These are phyloP conservation scores for Eucalyptus regnans DNA, from an alignment of 345 rosid genomes.

Conservation along the genomic window DNA sequence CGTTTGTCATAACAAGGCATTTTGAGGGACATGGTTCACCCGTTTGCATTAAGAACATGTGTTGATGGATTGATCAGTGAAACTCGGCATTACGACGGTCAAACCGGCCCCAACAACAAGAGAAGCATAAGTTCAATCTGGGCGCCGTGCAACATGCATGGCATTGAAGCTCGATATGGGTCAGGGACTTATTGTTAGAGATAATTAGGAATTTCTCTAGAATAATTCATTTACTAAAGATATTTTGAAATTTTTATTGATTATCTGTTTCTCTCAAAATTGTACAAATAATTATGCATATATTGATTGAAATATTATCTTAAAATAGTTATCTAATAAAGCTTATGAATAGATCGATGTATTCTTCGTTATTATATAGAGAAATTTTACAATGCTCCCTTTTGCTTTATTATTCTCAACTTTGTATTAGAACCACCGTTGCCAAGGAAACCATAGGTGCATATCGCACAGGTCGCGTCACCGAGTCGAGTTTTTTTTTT, in stretches of 20 bases:
- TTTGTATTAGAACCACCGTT: neutral
- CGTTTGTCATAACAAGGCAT: neutral
- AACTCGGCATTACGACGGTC: accelerated
- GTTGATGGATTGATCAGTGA: neutral
- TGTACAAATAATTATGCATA: accelerated
- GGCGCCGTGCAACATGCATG: neutral
- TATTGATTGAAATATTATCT: too few species aligned
- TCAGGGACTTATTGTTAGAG: neutral
- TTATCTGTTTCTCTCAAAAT: neutral
- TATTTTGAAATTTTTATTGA: neutral
- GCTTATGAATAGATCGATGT: neutral
- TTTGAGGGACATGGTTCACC: neutral
- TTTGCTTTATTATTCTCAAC: neutral
- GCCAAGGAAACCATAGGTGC: neutral
- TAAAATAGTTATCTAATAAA: neutral
- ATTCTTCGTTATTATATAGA: neutral
- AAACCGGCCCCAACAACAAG: neutral
- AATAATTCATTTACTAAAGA: neutral
- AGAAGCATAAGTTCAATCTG: neutral
- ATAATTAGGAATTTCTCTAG: neutral
- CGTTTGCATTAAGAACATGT: neutral
- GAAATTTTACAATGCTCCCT: neutral
- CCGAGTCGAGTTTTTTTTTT: neutral
- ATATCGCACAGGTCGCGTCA: neutral
- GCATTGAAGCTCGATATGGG: accelerated